These are phyloP conservation scores for Thymus mandschuricus DNA, from an alignment of 257 asterid species.

Conservation along the genomic window DNA sequence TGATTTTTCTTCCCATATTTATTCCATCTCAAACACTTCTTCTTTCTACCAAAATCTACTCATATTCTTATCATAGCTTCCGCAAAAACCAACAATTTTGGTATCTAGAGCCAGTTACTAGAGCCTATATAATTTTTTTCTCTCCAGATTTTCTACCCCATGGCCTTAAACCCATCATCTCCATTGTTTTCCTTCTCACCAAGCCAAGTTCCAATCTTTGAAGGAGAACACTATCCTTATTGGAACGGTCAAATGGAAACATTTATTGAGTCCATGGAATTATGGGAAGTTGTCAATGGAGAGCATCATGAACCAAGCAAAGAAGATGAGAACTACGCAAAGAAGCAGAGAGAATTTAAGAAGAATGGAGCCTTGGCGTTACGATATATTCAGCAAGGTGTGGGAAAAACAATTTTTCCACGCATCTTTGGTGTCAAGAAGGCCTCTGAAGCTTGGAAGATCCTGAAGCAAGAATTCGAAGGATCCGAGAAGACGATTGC, in stretches of 20 bases:
- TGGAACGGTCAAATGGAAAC: constrained; percentile 26
- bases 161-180: constrained; percentile 1
- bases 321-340: background rate
- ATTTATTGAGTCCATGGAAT: background rate
- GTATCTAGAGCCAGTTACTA: background rate
- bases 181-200: background rate
- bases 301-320: background rate
- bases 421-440: background rate
- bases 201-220: constrained; percentile 2
- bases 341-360: background rate
- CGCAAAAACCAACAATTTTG: background rate
- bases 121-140: too few species aligned
- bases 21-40: too few species aligned
- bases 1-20: too few species aligned
- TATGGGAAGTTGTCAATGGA: constrained; percentile 1
- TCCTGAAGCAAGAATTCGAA: background rate
- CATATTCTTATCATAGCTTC: background rate
- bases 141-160: background rate
- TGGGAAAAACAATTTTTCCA: background rate
- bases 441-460: background rate
- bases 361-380: background rate
- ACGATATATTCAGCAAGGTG: background rate
- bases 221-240: constrained; percentile 17
- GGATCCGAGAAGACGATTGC: background rate
- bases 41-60: too few species aligned